Evolutionary conservation across 2,329 filamentous ascomycete genomes (phyloP), one percentile per base, ranked within the genome.

Genomic region (Bipolaris zeicola): DNA sequence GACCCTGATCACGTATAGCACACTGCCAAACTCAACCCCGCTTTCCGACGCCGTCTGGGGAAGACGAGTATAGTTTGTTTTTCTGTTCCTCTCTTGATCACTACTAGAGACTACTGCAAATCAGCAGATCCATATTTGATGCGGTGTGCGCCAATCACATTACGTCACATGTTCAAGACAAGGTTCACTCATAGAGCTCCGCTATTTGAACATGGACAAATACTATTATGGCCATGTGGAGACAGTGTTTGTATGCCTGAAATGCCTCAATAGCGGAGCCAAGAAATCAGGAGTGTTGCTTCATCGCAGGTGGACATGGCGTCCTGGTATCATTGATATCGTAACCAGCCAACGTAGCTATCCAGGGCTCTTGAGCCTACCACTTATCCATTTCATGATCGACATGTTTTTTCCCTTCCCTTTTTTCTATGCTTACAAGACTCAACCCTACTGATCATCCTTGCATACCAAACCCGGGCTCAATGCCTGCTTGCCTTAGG

Each of bases 381-480:
- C 45, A 52, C 11, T 31, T 36, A 50, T 50, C 22, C 47, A 37
- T 56, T 18, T 58, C 52, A 49, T 61, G 45, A 57, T 36, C 56
- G 52, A 43, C 59, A 42, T 38, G 6, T 42, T 22, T 49, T 28
- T 28, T 8, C 26, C 39, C 13, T 20, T 14, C 24, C 10, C 20
- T 39, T 36, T n/a, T 36, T 39, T 48, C 44, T 22, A 8, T 41
- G 11, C 31, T 38, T 33, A 20, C 26, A 45, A 34, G 42, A 20
- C 5, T 2, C 2, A 5, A 39, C 6, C 33, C 20, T 22, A 26
- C 13, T 4, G 16, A 22, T 42, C 51, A 62, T 26, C 56, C 59
- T 77, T 96, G 93, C 69, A 97, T 97, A 1, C 94, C 94, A 44
- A 95, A 82, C 38, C 85, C 87, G 16, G 87, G 85, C 57, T 80